Evolutionary conservation across 2,329 filamentous ascomycete species (phyloP), one percentile per base, ranked within the genome.

Genomic region (Colletotrichum noveboracense): DNA sequence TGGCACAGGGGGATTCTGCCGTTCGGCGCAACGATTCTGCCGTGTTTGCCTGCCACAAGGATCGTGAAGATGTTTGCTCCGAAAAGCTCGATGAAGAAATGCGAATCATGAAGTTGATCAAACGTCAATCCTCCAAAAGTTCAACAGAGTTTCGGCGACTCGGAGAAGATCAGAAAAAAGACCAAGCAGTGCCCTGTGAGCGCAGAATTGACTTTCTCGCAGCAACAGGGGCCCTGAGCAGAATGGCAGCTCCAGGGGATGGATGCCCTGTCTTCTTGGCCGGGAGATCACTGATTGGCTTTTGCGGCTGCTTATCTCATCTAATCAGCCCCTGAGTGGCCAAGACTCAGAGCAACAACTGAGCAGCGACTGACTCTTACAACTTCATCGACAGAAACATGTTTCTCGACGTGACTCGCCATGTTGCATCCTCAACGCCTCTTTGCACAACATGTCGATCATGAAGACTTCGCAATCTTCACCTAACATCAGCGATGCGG

Each of bases 141-240:
- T 75, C 56, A 68, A 48, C 70, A 76, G 65, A 69, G 64, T 73
- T 69, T 60, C 13, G 24, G 24, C 56, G 32, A 69, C 18, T 26
- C 12, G 10, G n/a, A 21, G 14, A 36, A n/a, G 36, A 55, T 36
- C 38, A 48, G 38, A 48, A n/a, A 48, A 48, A 13, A 16, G 64
- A 36, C 56, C 72, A 32, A 62, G 55, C 21, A n/a, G 55, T 61
- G 56, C 55, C 62, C 69, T 30, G 43, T 32, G 56, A 34, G 60
- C 28, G 30, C 6, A 16, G 28, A 58, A 64, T 55, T 56, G 69
- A 72, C 48, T 72, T 62, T 24, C 58, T 62, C n/a, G 43, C 16
- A 28, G 58, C 56, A 52, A 43, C 71, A 58, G 56, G 69, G 71
- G 30, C 58, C n/a, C 5, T 38, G 4, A 21, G 18, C 38, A 48